phyloP scores from a whole-genome alignment of 441 rosid species.

The Gossypium aridum region DNA sequence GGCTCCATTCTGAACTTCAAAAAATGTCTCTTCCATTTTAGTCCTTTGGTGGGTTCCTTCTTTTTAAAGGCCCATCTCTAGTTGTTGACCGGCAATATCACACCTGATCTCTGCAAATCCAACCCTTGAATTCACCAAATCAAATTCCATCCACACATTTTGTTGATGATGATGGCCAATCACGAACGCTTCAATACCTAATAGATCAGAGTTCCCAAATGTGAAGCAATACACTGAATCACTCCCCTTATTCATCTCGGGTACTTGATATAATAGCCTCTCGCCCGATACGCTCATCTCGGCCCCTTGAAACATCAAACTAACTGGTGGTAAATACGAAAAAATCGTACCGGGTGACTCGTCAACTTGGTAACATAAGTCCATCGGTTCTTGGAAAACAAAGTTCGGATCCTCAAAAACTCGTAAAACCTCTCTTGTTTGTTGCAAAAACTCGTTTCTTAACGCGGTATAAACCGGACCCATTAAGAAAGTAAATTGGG shows the following conservation, averaged over 20 bases:
- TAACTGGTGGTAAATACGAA: constrained; percentile 39
- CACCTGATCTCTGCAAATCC: constrained; percentile 66
- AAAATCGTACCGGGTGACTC: constrained; percentile 22
- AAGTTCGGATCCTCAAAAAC: constrained; percentile 39
- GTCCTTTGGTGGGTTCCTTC: background rate
- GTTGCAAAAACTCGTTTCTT: constrained; percentile 40
- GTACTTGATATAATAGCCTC: constrained; percentile 51
- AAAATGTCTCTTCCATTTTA: no score
- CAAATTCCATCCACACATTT: constrained; percentile 88
- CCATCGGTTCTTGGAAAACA: constrained; percentile 84
- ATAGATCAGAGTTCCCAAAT: constrained; percentile 70
- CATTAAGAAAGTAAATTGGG: constrained; percentile 50
- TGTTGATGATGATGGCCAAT: constrained; percentile 93
- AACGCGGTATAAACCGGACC: constrained; percentile 44
- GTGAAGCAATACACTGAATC: constrained; percentile 75
- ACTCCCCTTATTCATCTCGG: constrained; percentile 35
- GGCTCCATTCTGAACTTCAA: background rate
- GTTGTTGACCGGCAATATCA: constrained; percentile 52
- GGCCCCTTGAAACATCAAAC: constrained; percentile 57
- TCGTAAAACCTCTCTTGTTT: constrained; percentile 40
- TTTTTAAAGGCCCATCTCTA: constrained; percentile 22
- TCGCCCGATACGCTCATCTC: constrained; percentile 58
- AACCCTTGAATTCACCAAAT: constrained; percentile 61
- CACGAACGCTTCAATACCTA: constrained; percentile 67
- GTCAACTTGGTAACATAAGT: constrained; percentile 46